Base-by-base conservation (phyloP, 768 basidiomycete species). In the Crepidotus variabilis region DNA sequence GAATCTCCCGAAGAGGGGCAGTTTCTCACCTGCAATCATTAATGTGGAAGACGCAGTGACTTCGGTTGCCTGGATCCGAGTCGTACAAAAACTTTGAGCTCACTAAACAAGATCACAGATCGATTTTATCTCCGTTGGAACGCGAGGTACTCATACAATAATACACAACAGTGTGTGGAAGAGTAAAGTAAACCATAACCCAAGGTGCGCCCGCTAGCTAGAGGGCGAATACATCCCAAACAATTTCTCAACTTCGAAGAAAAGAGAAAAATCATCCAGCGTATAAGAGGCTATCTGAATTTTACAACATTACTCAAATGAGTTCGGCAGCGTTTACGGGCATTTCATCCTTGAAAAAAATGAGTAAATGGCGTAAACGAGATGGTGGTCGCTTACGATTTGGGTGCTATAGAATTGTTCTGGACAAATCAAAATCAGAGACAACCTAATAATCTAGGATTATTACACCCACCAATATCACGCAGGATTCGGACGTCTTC, bases 361-460 rank as follows among this genome's bases (percentile, higher is more conserved):
- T 70, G 60, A 75, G 64, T 60, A 56, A 28, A 22, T 20, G 50
- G 48, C 24, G 50, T 48, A 50, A 28, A 55, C 53, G 47, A n/a
- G 50, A 61, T 28, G 18, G 39, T 48, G 53, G 67, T n/a, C 14
- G 65, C 82, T 71, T 71, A 92, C 92, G 66, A 94, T 93, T 68
- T 94, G 92, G 59, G 92, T 94, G 73, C 90, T 90, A 76, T 97
- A 98, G 78, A 93, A 98, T 85, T 94, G 90, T 79, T 97, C 91
- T 92, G 62, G 51, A 51, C 52, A 50, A 52, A 61, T 55, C 22
- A 55, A 24, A 35, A 62, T 48, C 24, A 55, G 53, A 20, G n/a
- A 33, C 2, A 24, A 43, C 36, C 35, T 21, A 48, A 24, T 28
- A 22, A 58, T 34, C 35, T 51, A 54, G 36, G 39, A 50, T 50